These are phyloP conservation scores for Canna indica DNA, from an alignment of 176 grass and related monocot genomes.

Conservation along the genomic window DNA sequence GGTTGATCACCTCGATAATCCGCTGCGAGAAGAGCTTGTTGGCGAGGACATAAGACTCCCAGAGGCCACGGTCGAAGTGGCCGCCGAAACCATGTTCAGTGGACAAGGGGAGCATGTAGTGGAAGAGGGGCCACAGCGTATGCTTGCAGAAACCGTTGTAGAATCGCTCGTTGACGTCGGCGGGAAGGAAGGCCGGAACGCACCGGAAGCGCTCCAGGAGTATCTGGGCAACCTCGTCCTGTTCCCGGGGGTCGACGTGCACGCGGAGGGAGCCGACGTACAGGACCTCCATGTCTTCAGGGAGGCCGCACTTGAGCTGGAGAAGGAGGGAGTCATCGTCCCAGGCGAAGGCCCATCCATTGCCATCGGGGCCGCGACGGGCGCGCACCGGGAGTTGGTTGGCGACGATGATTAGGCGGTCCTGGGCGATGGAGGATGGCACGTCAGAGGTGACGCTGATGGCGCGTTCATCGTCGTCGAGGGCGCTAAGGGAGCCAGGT, in stretches of 20 bases:
- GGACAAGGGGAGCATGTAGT: slow-evolving; percentile 95
- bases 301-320: slow-evolving; percentile 81
- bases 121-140: slow-evolving; percentile 87
- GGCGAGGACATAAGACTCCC: slow-evolving; percentile 83
- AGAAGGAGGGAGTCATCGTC: slow-evolving; percentile 88
- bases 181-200: slow-evolving; percentile 67
- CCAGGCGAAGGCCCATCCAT: slow-evolving; percentile 80
- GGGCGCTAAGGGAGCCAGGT: slow-evolving; percentile 65
- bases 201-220: slow-evolving; percentile 78
- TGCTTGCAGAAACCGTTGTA: slow-evolving; percentile 94
- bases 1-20: slow-evolving; percentile 84
- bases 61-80: slow-evolving; percentile 68
- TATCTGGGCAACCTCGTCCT: slow-evolving; percentile 87
- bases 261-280: slow-evolving; percentile 77
- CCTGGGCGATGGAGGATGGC: slow-evolving; percentile 54
- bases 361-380: slow-evolving; percentile 63
- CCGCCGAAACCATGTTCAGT: slow-evolving; percentile 36
- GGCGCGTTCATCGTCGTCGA: slow-evolving; percentile 70
- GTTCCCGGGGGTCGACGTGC: slow-evolving; percentile 51
- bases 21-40: slow-evolving; percentile 95
- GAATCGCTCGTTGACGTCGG: slow-evolving; percentile 51
- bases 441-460: slow-evolving; percentile 74
- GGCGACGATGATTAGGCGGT: slow-evolving; percentile 65
- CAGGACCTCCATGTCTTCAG: slow-evolving; percentile 89
- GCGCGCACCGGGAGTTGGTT: slow-evolving; percentile 76